These are phyloP conservation scores for Candida maesae DNA, from an alignment of 805 yeast species.

Conservation along the genomic window DNA sequence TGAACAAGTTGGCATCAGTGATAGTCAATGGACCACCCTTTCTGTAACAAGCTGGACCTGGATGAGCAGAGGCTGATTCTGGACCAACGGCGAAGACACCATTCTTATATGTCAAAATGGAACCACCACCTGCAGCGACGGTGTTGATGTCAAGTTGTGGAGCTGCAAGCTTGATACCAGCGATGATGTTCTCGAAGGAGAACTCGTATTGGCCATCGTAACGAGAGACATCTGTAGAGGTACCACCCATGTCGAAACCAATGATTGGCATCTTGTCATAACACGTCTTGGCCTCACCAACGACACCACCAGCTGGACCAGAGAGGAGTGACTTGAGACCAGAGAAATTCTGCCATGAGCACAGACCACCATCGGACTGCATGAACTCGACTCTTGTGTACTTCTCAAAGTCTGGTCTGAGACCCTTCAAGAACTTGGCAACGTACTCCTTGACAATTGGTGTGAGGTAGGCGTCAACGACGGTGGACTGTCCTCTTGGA, in stretches of 20 bases:
- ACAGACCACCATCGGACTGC: constrained; percentile 59
- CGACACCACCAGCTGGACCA: constrained; percentile 64
- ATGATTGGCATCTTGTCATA: constrained; percentile 36
- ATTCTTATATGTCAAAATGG: constrained; percentile 60
- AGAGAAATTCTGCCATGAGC: constrained; percentile 47
- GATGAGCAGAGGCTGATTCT: constrained; percentile 82
- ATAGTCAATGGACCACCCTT: constrained; percentile 82
- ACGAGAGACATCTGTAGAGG: constrained; percentile 81
- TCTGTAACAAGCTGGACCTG: constrained; percentile 86
- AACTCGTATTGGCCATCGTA: constrained; percentile 67
- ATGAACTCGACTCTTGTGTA: constrained; percentile 44
- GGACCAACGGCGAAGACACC: constrained; percentile 83
- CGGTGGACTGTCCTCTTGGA: constrained; percentile 40
- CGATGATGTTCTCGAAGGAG: constrained; percentile 79
- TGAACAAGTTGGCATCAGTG: constrained; percentile 75
- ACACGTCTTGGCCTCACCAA: constrained; percentile 53
- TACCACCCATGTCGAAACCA: constrained; percentile 73
- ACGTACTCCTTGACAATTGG: constrained; percentile 41
- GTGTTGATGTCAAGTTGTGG: constrained; percentile 82
- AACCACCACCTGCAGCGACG: constrained; percentile 85
- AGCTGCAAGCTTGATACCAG: constrained; percentile 78
- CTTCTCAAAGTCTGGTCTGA: constrained; percentile 32
- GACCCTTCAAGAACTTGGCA: constrained; percentile 33
- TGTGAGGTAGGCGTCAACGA: constrained; percentile 40
- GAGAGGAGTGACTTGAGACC: constrained; percentile 51